These are phyloP conservation scores for Phytophthora pistaciae DNA, from an alignment of 352 stramenopile genomes.

Conservation along the genomic window DNA sequence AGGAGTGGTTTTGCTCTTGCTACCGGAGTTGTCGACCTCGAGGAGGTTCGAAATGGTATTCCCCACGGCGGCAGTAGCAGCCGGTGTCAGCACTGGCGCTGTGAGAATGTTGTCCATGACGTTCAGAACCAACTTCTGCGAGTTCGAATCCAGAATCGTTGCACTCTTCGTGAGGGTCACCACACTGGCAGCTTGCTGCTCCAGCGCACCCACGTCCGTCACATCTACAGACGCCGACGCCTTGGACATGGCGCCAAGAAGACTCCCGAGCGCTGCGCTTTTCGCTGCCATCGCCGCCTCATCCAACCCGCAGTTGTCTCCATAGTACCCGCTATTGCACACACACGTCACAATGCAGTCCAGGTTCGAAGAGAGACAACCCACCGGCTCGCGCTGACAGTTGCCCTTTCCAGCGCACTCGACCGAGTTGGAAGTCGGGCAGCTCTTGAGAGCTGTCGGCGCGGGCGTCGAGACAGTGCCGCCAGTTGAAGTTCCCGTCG, in stretches of 20 bases:
- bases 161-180: conserved; percentile 76
- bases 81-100: conserved; percentile 57
- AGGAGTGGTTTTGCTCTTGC: conserved; percentile 16
- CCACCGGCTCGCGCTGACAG: conserved; percentile 53
- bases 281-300: conserved; percentile 62
- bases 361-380: conserved; percentile 56
- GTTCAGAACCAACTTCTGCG: conserved; percentile 57
- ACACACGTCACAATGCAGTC: conserved; percentile 62
- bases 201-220: conserved; percentile 57
- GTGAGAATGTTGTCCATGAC: conserved; percentile 68
- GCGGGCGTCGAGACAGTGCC: conserved; percentile 26
- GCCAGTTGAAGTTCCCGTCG: conserved; percentile 23
- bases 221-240: conserved; percentile 59
- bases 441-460: conserved; percentile 56
- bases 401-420: conserved; percentile 57
- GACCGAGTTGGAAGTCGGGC: conserved; percentile 48
- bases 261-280: conserved; percentile 51
- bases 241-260: conserved; percentile 69
- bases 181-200: conserved; percentile 73
- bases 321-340: conserved; percentile 60
- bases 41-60: conserved; percentile 74
- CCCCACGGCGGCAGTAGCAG: conserved; percentile 55
- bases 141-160: conserved; percentile 54
- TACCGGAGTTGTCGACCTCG: conserved; percentile 41
- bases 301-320: conserved; percentile 67